Base-by-base conservation (phyloP, 768 basidiomycete genomes). In the Dentipellis sp. region DNA sequence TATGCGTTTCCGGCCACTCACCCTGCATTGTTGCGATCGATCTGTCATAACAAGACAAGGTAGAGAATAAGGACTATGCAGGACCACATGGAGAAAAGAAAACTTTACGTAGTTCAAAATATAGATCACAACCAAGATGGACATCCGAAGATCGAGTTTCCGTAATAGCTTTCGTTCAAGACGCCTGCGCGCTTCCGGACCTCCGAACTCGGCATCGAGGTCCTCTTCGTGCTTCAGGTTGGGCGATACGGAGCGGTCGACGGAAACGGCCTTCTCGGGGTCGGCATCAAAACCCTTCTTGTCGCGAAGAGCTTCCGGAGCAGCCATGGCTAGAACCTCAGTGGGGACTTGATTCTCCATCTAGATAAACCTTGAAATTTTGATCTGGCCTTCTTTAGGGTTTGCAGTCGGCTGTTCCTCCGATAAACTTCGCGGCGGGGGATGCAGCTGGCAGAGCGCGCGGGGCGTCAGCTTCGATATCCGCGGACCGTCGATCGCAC, bases 61-160 rank as follows among this genome's bases (percentile, higher is more conserved):
- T 46, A 8, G 17, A 9, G 36, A 34, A 29, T 29, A 9, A 17
- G 7, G 21, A 10, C 10, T 50, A 12, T 19, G 14, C 22, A n/a
- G 29, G 48, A 42, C 14, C 40, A 42, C 14, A 42, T 19, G 14
- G 19, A 19, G 19, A 42, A 42, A 22, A 50, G 48, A n/a, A 21
- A 23, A 11, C 21, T 19, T 17, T 23, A 50, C 48, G 48, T 50
- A 50, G 29, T 50, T 22, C 48, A 50, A 35, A 29, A 50, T 22
- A 22, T 50, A 50, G 29, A 50, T 50, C 29, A n/a, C 48, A 14
- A 50, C 48, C 48, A 78, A 65, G 58, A 78, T 76, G 19, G 70
- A 67, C 66, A 75, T 72, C 42, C 76, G 67, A 36, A 66, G 35
- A 56, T 78, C 75, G 22, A 78, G 63, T 62, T 78, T 77, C 53